A percentile compares a stretch with the other conserved stretches of the same genome.
Conservation (phyloP, 176 grass and related monocot genomes). For the Cocos nucifera region DNA sequence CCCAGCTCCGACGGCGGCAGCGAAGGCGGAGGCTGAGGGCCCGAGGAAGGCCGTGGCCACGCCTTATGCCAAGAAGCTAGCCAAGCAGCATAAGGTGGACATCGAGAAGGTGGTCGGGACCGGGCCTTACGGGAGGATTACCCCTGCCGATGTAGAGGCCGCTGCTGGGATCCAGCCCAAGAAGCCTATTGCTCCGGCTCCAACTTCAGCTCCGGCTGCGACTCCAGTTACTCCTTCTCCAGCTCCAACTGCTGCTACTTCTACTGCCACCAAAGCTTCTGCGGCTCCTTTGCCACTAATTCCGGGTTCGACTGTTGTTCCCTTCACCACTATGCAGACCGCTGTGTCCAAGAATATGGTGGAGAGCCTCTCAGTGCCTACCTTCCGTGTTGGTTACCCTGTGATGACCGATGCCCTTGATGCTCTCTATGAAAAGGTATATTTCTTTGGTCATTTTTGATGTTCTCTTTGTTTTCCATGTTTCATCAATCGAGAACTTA, state of each 20-base stretch:
- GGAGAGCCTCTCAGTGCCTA: slow-evolving; percentile 69
- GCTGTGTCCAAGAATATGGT: slow-evolving; percentile 93
- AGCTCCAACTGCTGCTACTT: neutral
- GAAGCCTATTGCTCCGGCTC: slow-evolving; percentile 20
- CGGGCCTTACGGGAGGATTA: slow-evolving; percentile 55
- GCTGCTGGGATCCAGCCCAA: slow-evolving; percentile 59
- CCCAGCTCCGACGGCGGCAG: slow-evolving; percentile 1
- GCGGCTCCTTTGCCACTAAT: slow-evolving; percentile 25
- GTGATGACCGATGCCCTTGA: slow-evolving; percentile 62
- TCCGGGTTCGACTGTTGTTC: slow-evolving; percentile 46
- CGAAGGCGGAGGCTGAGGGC: slow-evolving; percentile 7
- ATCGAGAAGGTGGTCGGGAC: slow-evolving; percentile 40
- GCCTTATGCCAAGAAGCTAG: slow-evolving; percentile 76
- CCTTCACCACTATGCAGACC: slow-evolving; percentile 75
- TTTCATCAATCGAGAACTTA: too few relatives aligned
- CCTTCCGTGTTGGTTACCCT: slow-evolving; percentile 59
- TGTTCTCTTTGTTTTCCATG: neutral
- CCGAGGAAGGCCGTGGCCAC: slow-evolving; percentile 40
- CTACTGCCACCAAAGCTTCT: slow-evolving; percentile 1
- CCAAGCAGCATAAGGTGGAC: slow-evolving; percentile 68
- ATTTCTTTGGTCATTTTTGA: slow-evolving; percentile 1
- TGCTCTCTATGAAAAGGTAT: slow-evolving; percentile 64
- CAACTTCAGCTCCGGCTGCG: slow-evolving; percentile 20
- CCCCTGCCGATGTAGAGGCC: slow-evolving; percentile 52
- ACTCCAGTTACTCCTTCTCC: neutral